These are phyloP conservation scores for Fusarium foetens DNA, from an alignment of 2,329 filamentous ascomycete species.

Conservation along the genomic window DNA sequence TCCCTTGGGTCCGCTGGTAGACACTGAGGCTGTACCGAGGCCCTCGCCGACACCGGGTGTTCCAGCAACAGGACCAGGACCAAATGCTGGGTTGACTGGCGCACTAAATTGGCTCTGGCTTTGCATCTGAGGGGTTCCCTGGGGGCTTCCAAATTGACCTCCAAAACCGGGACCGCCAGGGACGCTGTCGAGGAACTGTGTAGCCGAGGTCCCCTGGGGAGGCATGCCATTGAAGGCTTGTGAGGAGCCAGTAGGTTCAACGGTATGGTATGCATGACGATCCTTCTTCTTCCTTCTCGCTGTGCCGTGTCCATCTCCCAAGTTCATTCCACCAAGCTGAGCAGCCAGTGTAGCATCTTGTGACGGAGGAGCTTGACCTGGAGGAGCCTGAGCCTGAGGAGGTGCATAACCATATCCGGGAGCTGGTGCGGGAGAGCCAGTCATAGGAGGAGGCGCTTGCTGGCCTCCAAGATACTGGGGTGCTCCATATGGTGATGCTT, in stretches of 20 bases:
- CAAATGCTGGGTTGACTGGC: constrained; percentile 59
- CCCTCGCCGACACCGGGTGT: constrained; percentile 43
- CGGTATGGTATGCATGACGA: constrained; percentile 88
- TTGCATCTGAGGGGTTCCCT: constrained; percentile 54
- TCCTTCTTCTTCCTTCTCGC: constrained; percentile 89
- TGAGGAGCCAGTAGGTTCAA: constrained; percentile 77
- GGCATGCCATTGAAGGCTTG: constrained; percentile 77
- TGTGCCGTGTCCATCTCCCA: constrained; percentile 64
- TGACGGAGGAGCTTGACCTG: constrained; percentile 46
- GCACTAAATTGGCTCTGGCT: constrained; percentile 69
- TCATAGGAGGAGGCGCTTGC: constrained; percentile 43
- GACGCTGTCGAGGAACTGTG: constrained; percentile 53
- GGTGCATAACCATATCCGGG: constrained; percentile 45
- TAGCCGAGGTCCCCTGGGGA: constrained; percentile 61
- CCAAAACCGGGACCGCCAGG: constrained; percentile 48
- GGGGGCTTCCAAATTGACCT: constrained; percentile 58
- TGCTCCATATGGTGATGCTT: constrained; percentile 51
- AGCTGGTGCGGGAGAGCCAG: constrained; percentile 41
- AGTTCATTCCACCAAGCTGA: constrained; percentile 81
- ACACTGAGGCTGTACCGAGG: constrained; percentile 48
- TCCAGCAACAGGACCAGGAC: constrained; percentile 36
- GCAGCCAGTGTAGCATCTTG: constrained; percentile 67
- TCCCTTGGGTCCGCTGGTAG: constrained; percentile 54
- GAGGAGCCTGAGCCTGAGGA: constrained; percentile 42
- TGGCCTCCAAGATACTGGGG: constrained; percentile 54